phyloP scores from a whole-genome alignment of 306 rosid species.

The Psophocarpus tetragonolobus region DNA sequence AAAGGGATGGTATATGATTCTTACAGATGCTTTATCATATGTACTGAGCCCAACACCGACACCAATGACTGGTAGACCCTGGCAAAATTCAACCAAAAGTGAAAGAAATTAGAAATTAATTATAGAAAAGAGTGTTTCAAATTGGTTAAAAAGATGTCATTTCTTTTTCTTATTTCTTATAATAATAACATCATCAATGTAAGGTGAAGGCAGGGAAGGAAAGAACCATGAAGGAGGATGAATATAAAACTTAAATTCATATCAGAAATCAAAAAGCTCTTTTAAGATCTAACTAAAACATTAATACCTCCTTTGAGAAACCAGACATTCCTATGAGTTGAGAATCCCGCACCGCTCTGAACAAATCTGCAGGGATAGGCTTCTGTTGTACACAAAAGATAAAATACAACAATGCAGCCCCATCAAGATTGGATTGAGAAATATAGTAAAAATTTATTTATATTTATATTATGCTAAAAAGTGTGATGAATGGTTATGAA shows the following conservation, averaged over 20 bases:
- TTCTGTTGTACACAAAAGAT: constrained; percentile 55
- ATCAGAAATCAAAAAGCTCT: not conserved
- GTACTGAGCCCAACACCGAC: constrained; percentile 93
- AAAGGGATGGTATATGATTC: constrained; percentile 37
- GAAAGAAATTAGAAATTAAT: constrained; percentile 14
- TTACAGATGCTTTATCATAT: constrained; percentile 93
- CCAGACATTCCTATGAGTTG: constrained; percentile 88
- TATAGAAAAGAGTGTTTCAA: not conserved
- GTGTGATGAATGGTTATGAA: not conserved
- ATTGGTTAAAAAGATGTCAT: not conserved
- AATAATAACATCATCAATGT: not conserved
- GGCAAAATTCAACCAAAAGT: constrained; percentile 36
- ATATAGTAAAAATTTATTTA: not conserved
- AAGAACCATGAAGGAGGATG: not conserved
- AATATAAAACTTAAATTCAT: not conserved
- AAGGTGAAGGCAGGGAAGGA: constrained; percentile 1
- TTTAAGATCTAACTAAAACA: constrained; percentile 22
- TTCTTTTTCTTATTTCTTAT: not conserved
- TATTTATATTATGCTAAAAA: not conserved
- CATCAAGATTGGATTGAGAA: constrained; percentile 19
- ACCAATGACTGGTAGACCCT: constrained; percentile 92
- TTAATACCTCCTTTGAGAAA: constrained; percentile 83
- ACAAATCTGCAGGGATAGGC: constrained; percentile 78
- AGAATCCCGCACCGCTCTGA: constrained; percentile 72
- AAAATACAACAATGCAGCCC: constrained; percentile 2